Evolutionary conservation across 2,329 filamentous ascomycete species (phyloP), one percentile per base, ranked within the genome.

Genomic region (Onygenales sp.): DNA sequence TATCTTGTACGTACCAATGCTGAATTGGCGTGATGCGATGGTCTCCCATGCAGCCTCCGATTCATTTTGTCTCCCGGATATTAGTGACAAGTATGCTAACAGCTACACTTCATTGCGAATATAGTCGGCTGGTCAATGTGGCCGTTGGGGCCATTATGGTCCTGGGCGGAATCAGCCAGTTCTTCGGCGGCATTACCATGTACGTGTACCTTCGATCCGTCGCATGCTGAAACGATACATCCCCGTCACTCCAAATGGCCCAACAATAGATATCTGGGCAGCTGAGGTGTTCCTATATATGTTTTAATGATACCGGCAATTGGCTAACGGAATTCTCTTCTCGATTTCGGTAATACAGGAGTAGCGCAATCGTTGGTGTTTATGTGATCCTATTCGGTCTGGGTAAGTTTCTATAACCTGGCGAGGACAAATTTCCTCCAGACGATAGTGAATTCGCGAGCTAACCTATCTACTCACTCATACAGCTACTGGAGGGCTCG

Each of bases 331-430:
- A 4, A 11, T 27, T 48, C 14, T 11, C 21, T 32, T 37, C 13
- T 6, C 9, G 21, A 43, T 42, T 48, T 59, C 47, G 11, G 36
- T 48, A 51, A 37, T 56, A 58, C 65, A 88, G 85, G 62, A 82
- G 86, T 67, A 75, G 79, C 61, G 79, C 93, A 64, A 83, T 98
- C 61, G 76, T 95, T 58, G 91, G 89, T 54, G 75, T 82, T 62
- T 98, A 97, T 71, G 83, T 95, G 63, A 88, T 96, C 59, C 72
- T 95, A 59, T 98, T 98, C 67, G 93, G 93, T 69, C 78, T 90
- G 56, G 81, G 87, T 90, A 79, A 65, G 84, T 58, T 32, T 3
- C 13, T 7, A 10, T n/a, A 45, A 54, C 32, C 2, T 7, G 14
- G 9, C 10, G 4, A 36, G 6, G n/a, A 9, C 6, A 37, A 2